Percentiles rank a stretch among this genome's conserved stretches.
These are phyloP conservation scores for Collybiopsis confluens DNA, from an alignment of 768 basidiomycete genomes.

Conservation along the genomic window DNA sequence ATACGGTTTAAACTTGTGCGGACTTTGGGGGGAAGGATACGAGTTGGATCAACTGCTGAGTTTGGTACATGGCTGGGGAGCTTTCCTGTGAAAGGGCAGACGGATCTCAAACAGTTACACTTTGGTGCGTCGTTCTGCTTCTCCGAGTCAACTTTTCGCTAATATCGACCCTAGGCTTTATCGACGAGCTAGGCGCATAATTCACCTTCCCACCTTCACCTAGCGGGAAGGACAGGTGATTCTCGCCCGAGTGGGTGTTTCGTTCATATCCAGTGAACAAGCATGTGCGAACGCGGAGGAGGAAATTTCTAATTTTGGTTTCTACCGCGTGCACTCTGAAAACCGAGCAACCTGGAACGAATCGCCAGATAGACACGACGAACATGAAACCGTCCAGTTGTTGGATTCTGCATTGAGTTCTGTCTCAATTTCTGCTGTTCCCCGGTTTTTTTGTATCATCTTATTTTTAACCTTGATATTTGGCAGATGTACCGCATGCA, in stretches of 20 bases:
- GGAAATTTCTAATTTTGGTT: conserved; percentile 57
- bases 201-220: conserved; percentile 44
- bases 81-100: not conserved
- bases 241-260: conserved; percentile 56
- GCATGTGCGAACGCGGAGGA: conserved; percentile 58
- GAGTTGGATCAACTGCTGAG: conserved; percentile 41
- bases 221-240: conserved; percentile 36
- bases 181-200: conserved; percentile 11
- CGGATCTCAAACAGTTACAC: conserved; percentile 5
- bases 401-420: conserved; percentile 54
- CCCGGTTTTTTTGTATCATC: too few species aligned
- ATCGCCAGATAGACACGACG: conserved; percentile 45
- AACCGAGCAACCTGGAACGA: conserved; percentile 54
- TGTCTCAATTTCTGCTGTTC: not conserved
- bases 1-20: conserved; percentile 55
- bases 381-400: conserved; percentile 45
- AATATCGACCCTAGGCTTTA: not conserved
- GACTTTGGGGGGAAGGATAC: conserved; percentile 55
- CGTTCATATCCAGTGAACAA: conserved; percentile 55
- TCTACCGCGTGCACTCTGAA: conserved; percentile 40
- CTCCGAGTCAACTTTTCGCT: not conserved
- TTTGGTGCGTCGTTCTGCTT: not conserved
- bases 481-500: conserved; percentile 57
- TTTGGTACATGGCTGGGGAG: conserved; percentile 43
- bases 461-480: not conserved